Conservation (phyloP, 441 rosid genomes). For the Breynia disticha region DNA sequence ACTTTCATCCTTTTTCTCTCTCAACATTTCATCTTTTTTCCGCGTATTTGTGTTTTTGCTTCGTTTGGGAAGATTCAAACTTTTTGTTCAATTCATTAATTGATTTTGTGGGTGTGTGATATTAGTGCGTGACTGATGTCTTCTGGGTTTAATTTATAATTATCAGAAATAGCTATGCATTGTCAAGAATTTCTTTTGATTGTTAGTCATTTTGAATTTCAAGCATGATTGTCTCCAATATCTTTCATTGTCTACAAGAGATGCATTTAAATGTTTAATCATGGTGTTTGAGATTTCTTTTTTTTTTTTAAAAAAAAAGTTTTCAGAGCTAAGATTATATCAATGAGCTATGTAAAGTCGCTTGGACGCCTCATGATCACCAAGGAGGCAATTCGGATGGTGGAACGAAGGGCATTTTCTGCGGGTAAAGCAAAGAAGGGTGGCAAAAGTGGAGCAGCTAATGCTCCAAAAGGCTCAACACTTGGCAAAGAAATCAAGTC, state of each 20-base stretch:
- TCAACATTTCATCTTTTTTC: neutral
- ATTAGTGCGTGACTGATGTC: too few relatives aligned
- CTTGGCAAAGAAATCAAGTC: slow-evolving; percentile 78
- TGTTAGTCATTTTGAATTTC: too few relatives aligned
- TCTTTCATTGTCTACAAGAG: too few relatives aligned
- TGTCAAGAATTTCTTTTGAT: too few relatives aligned
- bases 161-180: too few relatives aligned
- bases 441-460: slow-evolving; percentile 53
- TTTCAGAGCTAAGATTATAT: slow-evolving; percentile 34
- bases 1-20: neutral
- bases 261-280: neutral
- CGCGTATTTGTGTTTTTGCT: neutral
- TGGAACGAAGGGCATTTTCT: slow-evolving; percentile 44
- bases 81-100: too few relatives aligned
- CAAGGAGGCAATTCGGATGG: slow-evolving; percentile 27
- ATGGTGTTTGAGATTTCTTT: neutral
- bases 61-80: neutral
- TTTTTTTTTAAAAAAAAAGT: too few relatives aligned
- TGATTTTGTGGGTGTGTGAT: too few relatives aligned
- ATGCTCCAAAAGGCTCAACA: slow-evolving; percentile 62
- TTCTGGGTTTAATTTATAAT: too few relatives aligned
- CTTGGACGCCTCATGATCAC: slow-evolving; percentile 20
- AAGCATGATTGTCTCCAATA: too few relatives aligned
- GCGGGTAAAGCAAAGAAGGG: slow-evolving; percentile 74
- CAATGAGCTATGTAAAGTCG: slow-evolving; percentile 35